phyloP scores from a whole-genome alignment of 768 basidiomycete species.

The Tulasnella sp. region DNA sequence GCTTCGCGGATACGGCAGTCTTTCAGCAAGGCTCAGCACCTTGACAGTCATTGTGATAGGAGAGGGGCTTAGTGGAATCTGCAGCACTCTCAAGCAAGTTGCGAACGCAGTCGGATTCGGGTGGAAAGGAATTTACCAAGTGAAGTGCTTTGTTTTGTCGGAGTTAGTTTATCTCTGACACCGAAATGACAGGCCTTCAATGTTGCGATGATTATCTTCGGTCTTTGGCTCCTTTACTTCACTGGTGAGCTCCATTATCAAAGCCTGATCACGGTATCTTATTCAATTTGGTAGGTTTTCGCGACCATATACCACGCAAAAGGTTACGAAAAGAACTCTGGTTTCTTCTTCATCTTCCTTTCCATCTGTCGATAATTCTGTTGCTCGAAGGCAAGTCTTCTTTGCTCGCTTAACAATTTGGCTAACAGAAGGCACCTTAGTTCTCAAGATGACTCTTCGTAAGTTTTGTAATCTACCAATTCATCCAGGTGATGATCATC shows the following conservation, averaged over 20 bases:
- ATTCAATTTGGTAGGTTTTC: not conserved
- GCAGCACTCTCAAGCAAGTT: not conserved
- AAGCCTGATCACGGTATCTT: not conserved
- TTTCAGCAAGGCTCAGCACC: no score
- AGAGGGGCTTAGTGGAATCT: constrained; percentile 1
- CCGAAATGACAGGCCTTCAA: no score
- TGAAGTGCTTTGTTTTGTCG: no score
- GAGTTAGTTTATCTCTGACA: no score
- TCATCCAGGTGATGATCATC: no score
- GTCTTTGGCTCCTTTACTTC: not conserved
- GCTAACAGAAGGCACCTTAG: no score
- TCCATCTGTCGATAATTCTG: not conserved
- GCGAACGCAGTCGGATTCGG: not conserved
- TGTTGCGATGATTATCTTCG: not conserved
- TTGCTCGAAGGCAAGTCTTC: not conserved
- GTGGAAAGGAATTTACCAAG: no score
- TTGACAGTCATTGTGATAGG: no score
- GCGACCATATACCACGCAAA: not conserved
- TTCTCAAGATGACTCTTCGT: no score
- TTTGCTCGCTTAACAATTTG: no score
- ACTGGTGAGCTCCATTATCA: not conserved
- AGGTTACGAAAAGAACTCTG: not conserved
- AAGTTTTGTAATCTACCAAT: no score
- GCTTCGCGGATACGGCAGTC: no score
- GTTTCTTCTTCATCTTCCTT: not conserved